These are phyloP conservation scores for Adansonia rubrostipa DNA, from an alignment of 441 rosid genomes.

Conservation along the genomic window DNA sequence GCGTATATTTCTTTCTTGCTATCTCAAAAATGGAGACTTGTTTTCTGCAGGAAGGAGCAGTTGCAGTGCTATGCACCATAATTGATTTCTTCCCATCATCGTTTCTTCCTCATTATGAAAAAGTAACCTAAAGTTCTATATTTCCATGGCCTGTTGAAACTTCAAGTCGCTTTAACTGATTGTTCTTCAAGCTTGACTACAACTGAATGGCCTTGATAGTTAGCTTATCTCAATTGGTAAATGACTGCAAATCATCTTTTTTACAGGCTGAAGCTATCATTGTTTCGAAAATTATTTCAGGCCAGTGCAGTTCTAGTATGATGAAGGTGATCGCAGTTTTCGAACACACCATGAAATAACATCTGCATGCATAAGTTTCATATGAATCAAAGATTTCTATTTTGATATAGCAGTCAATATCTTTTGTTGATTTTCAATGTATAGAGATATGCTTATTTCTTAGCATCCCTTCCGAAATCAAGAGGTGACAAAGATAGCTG, in stretches of 20 bases:
- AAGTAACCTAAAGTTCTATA: neutral
- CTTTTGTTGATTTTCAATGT: neutral
- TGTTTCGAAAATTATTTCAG: slow-evolving; percentile 14
- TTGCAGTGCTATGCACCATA: slow-evolving; percentile 12
- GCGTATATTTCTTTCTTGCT: neutral
- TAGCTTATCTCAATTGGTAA: neutral
- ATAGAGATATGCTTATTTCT: slow-evolving; percentile 14
- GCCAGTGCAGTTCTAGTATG: slow-evolving; percentile 18
- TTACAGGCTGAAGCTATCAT: slow-evolving; percentile 24
- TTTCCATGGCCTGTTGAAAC: neutral
- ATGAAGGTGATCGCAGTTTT: slow-evolving; percentile 20
- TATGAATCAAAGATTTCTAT: neutral
- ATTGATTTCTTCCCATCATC: slow-evolving; percentile 17
- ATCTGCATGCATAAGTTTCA: neutral
- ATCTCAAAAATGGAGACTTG: neutral
- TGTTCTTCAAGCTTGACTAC: neutral
- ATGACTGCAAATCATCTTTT: neutral
- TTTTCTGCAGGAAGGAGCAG: slow-evolving; percentile 16
- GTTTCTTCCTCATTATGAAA: slow-evolving; percentile 21
- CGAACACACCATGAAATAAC: neutral
- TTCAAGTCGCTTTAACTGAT: neutral
- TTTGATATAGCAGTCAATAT: neutral
- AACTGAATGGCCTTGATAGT: neutral
- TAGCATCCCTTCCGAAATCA: slow-evolving; percentile 26
- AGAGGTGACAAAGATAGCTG: slow-evolving; percentile 26